These are phyloP conservation scores for Xanthoconium purpureum DNA, from an alignment of 768 basidiomycete genomes.

Conservation along the genomic window DNA sequence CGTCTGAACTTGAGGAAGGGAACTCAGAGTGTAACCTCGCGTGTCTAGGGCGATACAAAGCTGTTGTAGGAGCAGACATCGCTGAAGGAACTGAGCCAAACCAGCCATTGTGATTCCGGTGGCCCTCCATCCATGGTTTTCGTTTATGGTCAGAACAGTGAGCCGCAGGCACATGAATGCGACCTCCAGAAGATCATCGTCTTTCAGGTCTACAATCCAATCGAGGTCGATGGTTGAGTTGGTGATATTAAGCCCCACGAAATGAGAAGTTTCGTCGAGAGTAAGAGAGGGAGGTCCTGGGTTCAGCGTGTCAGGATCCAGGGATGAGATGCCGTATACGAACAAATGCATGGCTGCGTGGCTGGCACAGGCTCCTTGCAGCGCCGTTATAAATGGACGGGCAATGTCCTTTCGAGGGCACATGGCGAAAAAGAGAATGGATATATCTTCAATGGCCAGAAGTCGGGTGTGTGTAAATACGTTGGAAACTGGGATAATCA, in stretches of 20 bases:
- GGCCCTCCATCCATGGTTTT: not conserved
- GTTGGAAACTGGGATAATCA: not conserved
- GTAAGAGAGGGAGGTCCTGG: no score
- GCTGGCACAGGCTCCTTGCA: not conserved
- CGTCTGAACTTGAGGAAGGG: not conserved
- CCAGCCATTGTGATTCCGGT: not conserved
- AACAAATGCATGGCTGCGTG: not conserved
- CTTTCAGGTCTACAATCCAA: not conserved
- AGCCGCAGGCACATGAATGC: not conserved
- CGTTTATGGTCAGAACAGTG: not conserved
- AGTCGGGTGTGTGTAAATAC: not conserved
- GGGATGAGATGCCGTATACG: no score
- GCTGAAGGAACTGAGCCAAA: not conserved
- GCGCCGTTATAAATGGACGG: not conserved
- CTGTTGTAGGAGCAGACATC: not conserved
- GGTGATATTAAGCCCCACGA: not conserved
- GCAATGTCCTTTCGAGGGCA: not conserved
- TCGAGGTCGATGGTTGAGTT: not conserved
- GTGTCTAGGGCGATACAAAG: not conserved
- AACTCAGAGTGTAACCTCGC: not conserved
- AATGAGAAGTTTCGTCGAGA: not conserved
- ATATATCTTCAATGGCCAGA: not conserved
- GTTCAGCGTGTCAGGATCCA: no score
- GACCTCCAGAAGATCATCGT: not conserved
- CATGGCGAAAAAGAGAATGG: not conserved